phyloP scores from a whole-genome alignment of 331 rosid genomes.

The Acacia pycnantha region DNA sequence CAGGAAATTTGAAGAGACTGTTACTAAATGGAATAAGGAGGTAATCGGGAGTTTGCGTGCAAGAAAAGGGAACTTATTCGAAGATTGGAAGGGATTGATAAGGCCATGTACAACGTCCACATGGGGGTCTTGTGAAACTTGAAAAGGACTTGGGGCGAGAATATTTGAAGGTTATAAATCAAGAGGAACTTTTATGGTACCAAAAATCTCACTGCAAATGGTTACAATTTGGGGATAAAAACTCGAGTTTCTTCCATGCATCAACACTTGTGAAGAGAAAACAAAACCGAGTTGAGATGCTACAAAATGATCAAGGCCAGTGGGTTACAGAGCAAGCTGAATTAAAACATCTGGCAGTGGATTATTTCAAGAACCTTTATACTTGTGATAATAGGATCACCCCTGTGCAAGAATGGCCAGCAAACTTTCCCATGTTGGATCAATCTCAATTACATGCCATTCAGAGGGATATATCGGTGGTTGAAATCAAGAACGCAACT shows the following conservation, averaged over 20 bases:
- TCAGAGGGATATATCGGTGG: not conserved
- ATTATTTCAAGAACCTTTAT: too few relatives aligned
- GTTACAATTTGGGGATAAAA: not conserved
- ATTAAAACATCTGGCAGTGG: rapidly evolving
- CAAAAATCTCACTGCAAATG: not conserved
- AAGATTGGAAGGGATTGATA: not conserved
- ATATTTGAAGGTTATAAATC: rapidly evolving
- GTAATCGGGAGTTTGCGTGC: too few relatives aligned
- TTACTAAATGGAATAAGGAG: too few relatives aligned
- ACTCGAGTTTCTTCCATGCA: not conserved
- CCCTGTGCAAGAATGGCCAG: too few relatives aligned
- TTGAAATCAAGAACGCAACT: not conserved
- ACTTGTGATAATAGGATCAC: too few relatives aligned
- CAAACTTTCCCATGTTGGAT: too few relatives aligned
- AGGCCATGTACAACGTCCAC: rapidly evolving
- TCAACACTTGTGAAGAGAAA: not conserved
- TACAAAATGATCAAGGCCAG: not conserved
- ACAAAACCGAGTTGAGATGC: rapidly evolving
- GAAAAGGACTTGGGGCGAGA: not conserved
- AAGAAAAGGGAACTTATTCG: not conserved
- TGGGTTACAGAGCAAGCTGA: rapidly evolving
- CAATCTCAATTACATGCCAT: too few relatives aligned
- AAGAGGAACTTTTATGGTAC: not conserved
- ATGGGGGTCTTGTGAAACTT: rapidly evolving
- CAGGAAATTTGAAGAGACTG: too few relatives aligned